Base-by-base conservation (phyloP, 495 filamentous ascomycete species). In the Hypoxylon trugodes region DNA sequence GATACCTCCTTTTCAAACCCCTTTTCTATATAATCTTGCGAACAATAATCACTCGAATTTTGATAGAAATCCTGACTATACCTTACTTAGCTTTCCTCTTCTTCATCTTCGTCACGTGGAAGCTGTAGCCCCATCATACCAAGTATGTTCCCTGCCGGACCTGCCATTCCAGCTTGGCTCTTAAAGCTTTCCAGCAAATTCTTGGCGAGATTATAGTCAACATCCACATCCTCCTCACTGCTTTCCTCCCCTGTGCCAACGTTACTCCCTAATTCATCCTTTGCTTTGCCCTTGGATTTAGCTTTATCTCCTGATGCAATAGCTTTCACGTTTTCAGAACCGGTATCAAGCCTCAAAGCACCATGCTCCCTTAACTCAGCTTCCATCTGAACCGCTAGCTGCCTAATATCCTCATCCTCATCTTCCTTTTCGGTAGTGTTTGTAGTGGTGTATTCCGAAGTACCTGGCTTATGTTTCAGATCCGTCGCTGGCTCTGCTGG, bases 101-200 rank as follows among this genome's bases (percentile, higher is more conserved):
- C 74, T 7, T 81, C 80, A 21, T 77, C 85, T 49, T 96, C 93
- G 69, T 96, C 90, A 59, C 90, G 80, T 0, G 93, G 93, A 58
- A 96, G 76, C 28, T 82, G 77, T 62, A 97, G 77, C 22, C 91
- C 90, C 91, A 97, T 87, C 80, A 92, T 82, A 3, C 87, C 87
- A 63, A 98, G 79, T 55, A 98, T 73, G 72, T 96, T 97, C 1
- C 93, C 88, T 3, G 87, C 89, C 1, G 94, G 94, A 0, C 94
- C 94, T 9, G 92, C 79, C 75, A 89, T 82, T 32, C 94, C 94
- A 4, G 78, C 91, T 71, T 97, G 93, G 22, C 88, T 87, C 65
- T 96, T 95, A 69, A 98, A 91, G 69, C 89, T 91, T 76, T 96
- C 90, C n/a, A 97, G 77, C 18, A 97, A 74, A 69, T 97, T 97